Evolutionary conservation across 495 filamentous ascomycete species (phyloP).

Genomic region (Hypoxylon lienhwacheense): DNA sequence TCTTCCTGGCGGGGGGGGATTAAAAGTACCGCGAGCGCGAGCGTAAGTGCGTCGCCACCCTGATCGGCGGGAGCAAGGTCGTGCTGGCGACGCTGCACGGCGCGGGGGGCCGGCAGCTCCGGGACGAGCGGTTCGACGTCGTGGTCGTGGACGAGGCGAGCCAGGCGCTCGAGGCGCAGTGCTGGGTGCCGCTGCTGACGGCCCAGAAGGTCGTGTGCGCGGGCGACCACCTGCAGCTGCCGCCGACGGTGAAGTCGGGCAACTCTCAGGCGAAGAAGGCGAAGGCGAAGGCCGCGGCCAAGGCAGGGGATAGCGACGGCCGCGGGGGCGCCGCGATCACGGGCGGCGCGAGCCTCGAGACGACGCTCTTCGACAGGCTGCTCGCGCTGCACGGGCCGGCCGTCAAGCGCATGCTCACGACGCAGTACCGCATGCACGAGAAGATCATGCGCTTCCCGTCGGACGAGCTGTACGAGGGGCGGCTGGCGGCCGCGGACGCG

Average conservation of each 20-base stretch:
- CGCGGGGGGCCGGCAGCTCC: constrained; percentile 82
- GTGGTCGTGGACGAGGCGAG: constrained; percentile 95
- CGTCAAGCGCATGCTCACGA: constrained; percentile 95
- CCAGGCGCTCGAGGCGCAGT: constrained; percentile 94
- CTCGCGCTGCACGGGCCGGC: constrained; percentile 75
- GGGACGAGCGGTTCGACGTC: constrained; percentile 82
- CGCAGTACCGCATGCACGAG: constrained; percentile 98
- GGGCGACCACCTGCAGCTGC: constrained; percentile 91
- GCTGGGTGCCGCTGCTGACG: constrained; percentile 87
- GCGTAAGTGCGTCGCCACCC: constrained; percentile 70
- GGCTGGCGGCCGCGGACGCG: constrained; percentile 73
- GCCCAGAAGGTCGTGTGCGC: constrained; percentile 87
- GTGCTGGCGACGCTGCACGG: constrained; percentile 93
- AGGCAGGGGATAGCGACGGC: constrained; percentile 37
- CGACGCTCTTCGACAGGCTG: constrained; percentile 87
- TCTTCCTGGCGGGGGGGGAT: too few relatives aligned
- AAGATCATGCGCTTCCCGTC: constrained; percentile 95
- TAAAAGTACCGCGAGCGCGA: constrained; percentile 86
- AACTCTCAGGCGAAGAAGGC: constrained; percentile 55
- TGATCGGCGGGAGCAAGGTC: constrained; percentile 78
- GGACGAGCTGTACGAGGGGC: constrained; percentile 78
- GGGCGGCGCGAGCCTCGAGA: constrained; percentile 67
- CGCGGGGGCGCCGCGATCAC: constrained; percentile 26
- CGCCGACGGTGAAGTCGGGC: constrained; percentile 87
- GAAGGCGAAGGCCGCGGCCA: constrained; percentile 17